These are phyloP conservation scores for Nitzschia sp. DNA, from an alignment of 108 stramenopile species.

Conservation along the genomic window DNA sequence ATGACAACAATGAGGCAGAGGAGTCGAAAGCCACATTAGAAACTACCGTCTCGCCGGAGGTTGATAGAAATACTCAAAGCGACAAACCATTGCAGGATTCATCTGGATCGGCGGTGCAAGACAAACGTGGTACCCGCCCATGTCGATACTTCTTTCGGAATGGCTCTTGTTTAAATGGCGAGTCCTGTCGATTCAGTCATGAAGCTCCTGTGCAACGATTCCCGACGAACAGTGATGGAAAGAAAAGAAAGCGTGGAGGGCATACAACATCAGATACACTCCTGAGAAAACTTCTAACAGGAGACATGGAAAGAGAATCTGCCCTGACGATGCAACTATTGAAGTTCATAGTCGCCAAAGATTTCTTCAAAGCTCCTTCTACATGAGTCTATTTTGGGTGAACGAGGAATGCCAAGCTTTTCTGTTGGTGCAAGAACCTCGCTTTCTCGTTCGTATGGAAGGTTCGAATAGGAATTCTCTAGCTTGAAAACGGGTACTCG, in stretches of 20 bases:
- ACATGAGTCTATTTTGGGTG: no score
- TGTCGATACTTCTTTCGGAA: slow-evolving; percentile 57
- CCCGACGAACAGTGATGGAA: not conserved
- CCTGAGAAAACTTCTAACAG: slow-evolving; percentile 64
- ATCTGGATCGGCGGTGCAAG: no score
- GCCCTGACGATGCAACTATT: slow-evolving; percentile 72
- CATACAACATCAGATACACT: slow-evolving; percentile 38
- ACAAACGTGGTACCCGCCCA: not conserved
- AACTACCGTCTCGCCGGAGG: not conserved
- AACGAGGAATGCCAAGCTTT: no score
- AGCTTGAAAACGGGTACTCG: no score
- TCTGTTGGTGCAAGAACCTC: no score
- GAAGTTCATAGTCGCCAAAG: slow-evolving; percentile 68
- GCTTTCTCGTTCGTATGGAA: no score
- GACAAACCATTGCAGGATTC: no score
- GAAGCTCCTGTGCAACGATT: slow-evolving; percentile 16
- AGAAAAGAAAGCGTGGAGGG: slow-evolving; percentile 31
- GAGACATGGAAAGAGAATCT: slow-evolving; percentile 74
- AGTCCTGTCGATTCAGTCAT: slow-evolving; percentile 47
- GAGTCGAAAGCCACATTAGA: not conserved
- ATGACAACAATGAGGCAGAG: not conserved
- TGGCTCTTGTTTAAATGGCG: slow-evolving; percentile 53
- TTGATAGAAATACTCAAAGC: no score
- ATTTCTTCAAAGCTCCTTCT: slow-evolving; percentile 46
- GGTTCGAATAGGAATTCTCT: no score